phyloP scores from a whole-genome alignment of 192 early-diverging fungal genomes.

The Pecoramyces ruminantium region DNA sequence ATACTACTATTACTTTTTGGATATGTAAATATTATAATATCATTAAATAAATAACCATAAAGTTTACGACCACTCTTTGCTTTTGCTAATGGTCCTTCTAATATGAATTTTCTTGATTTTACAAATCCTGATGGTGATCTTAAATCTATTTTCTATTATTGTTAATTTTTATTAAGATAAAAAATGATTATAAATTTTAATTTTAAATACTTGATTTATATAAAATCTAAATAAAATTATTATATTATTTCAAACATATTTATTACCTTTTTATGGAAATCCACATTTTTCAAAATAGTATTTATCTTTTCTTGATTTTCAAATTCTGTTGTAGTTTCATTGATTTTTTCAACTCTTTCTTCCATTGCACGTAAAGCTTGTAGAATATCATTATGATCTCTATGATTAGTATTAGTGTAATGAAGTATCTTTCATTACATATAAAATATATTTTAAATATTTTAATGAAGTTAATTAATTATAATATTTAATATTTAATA shows the following conservation, averaged over 20 bases:
- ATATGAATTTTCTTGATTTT: conserved; percentile 39
- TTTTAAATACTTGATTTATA: too few species aligned
- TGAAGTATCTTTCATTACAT: conserved; percentile 20
- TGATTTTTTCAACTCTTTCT: conserved; percentile 18
- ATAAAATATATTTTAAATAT: too few species aligned
- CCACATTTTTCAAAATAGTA: conserved; percentile 28
- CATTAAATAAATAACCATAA: conserved; percentile 38
- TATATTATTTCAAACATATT: too few species aligned
- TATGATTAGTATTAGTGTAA: conserved; percentile 27
- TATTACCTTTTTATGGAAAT: conserved; percentile 30
- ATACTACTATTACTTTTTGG: conserved; percentile 7
- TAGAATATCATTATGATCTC: conserved; percentile 20
- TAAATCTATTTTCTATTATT: conserved; percentile 25
- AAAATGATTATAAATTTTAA: too few species aligned
- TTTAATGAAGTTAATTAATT: too few species aligned
- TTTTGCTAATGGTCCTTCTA: conserved; percentile 54
- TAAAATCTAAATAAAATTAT: too few species aligned
- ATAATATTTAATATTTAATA: too few species aligned
- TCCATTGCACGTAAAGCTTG: conserved; percentile 21
- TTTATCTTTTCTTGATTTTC: conserved; percentile 31
- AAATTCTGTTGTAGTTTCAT: conserved; percentile 19
- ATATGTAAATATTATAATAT: conserved; percentile 34
- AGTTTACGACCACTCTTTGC: conserved; percentile 63
- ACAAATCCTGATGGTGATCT: conserved; percentile 30
- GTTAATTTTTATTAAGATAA: too few species aligned